phyloP scores from a whole-genome alignment of 176 grass and related monocot genomes.

The Microstegium vimineum region DNA sequence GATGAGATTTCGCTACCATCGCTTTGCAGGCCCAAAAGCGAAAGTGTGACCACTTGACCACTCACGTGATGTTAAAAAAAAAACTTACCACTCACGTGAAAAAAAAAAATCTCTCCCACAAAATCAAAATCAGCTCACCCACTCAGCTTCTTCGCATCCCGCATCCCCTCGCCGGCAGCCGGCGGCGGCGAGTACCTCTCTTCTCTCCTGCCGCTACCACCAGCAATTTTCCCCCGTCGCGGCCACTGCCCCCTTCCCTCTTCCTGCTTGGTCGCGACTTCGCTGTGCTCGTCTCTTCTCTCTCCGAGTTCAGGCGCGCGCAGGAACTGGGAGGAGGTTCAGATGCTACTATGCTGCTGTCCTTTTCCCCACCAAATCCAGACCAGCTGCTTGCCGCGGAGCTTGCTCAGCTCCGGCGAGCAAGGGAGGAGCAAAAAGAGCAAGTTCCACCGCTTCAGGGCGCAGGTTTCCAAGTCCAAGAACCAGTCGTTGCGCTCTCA shows the following conservation, averaged over 20 bases:
- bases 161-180: neutral
- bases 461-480: slow-evolving; percentile 13
- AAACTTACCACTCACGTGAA: too few species aligned
- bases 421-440: slow-evolving; percentile 18
- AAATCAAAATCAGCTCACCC: neutral
- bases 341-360: slow-evolving; percentile 51
- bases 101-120: neutral
- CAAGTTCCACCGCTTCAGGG: slow-evolving; percentile 8
- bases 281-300: neutral
- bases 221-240: neutral
- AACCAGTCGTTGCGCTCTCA: neutral
- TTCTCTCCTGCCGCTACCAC: neutral
- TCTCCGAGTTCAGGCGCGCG: neutral
- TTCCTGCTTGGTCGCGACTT: neutral
- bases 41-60: neutral
- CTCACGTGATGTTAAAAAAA: too few species aligned
- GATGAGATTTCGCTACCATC: too few species aligned
- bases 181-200: neutral
- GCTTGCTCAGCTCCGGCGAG: neutral
- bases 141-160: neutral
- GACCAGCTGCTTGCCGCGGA: neutral
- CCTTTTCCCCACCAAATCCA: slow-evolving; percentile 28
- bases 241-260: too few species aligned
- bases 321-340: neutral
- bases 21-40: too few species aligned